Conservation (phyloP, 31 red algal genomes). For the Odonthalia washingtoniensis region DNA sequence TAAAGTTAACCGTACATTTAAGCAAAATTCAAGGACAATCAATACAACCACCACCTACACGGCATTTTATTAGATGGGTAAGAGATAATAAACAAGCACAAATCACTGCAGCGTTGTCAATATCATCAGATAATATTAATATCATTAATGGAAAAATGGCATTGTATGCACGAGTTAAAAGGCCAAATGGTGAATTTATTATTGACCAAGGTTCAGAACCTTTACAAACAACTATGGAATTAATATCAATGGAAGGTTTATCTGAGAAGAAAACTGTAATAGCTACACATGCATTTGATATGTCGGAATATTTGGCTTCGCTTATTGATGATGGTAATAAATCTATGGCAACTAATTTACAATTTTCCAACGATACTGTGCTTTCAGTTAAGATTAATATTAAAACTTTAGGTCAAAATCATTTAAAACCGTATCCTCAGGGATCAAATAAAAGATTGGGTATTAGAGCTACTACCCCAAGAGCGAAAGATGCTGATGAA, state of each 20-base stretch:
- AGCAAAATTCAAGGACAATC: background rate
- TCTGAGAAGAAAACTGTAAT: background rate
- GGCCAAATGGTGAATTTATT: slow-evolving; percentile 18
- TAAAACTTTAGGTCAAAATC: slow-evolving; percentile 65
- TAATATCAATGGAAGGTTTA: background rate
- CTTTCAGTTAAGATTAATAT: slow-evolving; percentile 40
- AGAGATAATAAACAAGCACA: slow-evolving; percentile 49
- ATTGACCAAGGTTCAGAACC: slow-evolving; percentile 50
- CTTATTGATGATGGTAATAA: slow-evolving; percentile 30
- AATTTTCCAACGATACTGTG: slow-evolving; percentile 26
- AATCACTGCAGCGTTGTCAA: slow-evolving; percentile 28
- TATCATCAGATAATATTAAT: background rate
- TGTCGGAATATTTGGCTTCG: slow-evolving; percentile 41
- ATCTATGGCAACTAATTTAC: slow-evolving; percentile 31
- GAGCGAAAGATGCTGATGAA: slow-evolving; percentile 46
- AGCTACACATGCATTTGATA: slow-evolving; percentile 46
- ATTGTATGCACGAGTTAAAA: slow-evolving; percentile 48
- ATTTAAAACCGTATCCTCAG: slow-evolving; percentile 25
- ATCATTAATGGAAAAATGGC: slow-evolving; percentile 29
- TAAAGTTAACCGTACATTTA: background rate
- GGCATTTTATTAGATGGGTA: slow-evolving; percentile 55
- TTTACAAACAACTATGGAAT: slow-evolving; percentile 37
- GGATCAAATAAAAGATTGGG: background rate
- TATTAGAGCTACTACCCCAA: background rate
- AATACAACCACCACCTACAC: slow-evolving; percentile 6